Base-by-base conservation (phyloP, 257 asterid genomes). In the Thymus quinquecostatus region DNA sequence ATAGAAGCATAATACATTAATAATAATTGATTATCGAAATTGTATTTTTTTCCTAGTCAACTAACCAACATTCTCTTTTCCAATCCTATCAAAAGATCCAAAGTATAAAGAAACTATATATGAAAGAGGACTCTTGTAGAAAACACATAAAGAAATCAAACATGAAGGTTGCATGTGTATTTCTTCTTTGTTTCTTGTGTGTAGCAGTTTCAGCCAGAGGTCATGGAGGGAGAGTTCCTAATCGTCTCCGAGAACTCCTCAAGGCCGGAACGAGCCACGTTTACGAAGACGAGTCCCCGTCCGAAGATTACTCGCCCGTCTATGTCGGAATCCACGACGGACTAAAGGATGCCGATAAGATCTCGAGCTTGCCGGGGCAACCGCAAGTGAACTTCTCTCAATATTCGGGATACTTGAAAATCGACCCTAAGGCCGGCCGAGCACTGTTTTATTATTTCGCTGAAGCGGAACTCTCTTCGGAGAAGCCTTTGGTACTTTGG, bases 401-500 rank as follows among this genome's bases (percentile, higher is more conserved):
- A 10, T 83, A 80, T 66, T 78, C 85, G 0, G 85, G 88, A 12
- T 78, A 80, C 53, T 77, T 83, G 1, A 80, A 83, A 0, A 75
- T 83, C 1, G 85, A 83, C 69, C 82, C 83, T 1, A 49, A 32
- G 0, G 83, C 82, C 0, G 83, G 85, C 0, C 61, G 85, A 43
- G 81, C 82, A 2, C 41, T 79, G 6, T 82, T 82, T 57, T 83
- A 83, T 64, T 83, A 81, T 40, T 81, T 83, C 28, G 36, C 79
- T 0, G 88, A 83, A 44, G 43, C 86, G 0, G 68, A 64, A 9
- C 75, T 73, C 44, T 33, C 86, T 61, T 54, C 86, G 6, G 60
- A 10, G 48, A 70, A 79, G 58, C 88, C 88, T 61, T 67, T 83
- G n/a, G 82, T 83, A 8, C 56, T 83, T 53, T 81, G 83, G 84